Base-by-base conservation (phyloP, 495 filamentous ascomycete species). In the Sphaerosporella brunnea region DNA sequence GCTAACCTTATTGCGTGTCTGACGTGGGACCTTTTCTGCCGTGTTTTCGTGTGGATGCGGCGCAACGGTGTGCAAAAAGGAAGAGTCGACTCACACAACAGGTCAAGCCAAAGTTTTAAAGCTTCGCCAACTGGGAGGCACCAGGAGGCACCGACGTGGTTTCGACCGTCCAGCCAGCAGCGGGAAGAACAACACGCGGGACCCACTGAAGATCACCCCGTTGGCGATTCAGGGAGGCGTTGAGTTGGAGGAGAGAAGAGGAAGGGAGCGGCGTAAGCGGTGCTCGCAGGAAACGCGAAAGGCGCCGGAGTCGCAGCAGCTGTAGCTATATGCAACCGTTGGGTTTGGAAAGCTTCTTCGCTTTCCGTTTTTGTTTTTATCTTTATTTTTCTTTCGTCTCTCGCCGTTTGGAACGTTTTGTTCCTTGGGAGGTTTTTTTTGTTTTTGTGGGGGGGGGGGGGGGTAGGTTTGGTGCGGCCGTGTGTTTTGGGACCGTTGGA, bases 81-180 rank as follows among this genome's bases (percentile, higher is more conserved):
- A 24, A 24, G 13, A 18, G 23, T 24, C 21, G 20, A 43, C 20
- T 24, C 19, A 43, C 40, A 18, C 8, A 43, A 18, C n/a, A n/a
- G n/a, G n/a, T n/a, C n/a, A n/a, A n/a, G 19, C 13, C 9, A 26
- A 43, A 20, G 13, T 26, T 43, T 24, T 18, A 40, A 40, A 40
- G 21, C 40, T 43, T n/a, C 26, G 13, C 26, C 19, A 43, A 25
- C 21, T 18, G 21, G 40, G 40, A 43, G 19, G 20, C 15, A 8
- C 35, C 7, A 15, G 40, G 26, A 25, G n/a, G 19, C 40, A 43
- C 40, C 40, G 40, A 43, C 40, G 40, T 43, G 40, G 35, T 43
- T 43, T 37, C 18, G 8, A 18, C 4, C 8, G 35, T 37, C 18
- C 9, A 18, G 35, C 5, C 16, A 18, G 35, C 35, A 9, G 35